phyloP scores from a whole-genome alignment of 164 flowering plant species.

The Piper betle region DNA sequence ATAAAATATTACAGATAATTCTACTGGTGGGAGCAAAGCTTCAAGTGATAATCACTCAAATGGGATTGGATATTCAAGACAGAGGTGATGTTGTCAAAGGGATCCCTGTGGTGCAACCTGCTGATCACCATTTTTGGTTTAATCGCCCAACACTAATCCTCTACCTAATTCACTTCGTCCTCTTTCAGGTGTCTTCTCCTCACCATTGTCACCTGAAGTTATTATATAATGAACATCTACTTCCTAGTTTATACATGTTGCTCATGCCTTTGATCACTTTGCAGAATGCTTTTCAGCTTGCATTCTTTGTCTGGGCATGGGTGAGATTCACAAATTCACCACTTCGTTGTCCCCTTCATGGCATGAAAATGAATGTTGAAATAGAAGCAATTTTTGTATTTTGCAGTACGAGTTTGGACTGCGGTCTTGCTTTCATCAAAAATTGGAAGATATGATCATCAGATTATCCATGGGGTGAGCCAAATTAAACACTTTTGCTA shows the following conservation, averaged over 20 bases:
- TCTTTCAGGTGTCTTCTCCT: slow-evolving; percentile 59
- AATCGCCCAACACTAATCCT: slow-evolving; percentile 60
- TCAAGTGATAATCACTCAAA: slow-evolving; percentile 71
- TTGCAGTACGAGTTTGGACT: slow-evolving; percentile 53
- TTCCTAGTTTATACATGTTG: no score
- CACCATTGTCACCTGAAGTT: neutral
- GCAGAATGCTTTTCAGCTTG: slow-evolving; percentile 86
- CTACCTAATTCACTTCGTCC: slow-evolving; percentile 63
- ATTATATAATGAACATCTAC: no score
- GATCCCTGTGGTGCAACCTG: slow-evolving; percentile 52
- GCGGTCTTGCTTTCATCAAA: slow-evolving; percentile 53
- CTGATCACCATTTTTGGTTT: slow-evolving; percentile 85
- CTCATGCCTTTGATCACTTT: neutral
- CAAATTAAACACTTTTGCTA: no score
- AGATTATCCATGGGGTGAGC: slow-evolving; percentile 66
- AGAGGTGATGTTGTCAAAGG: slow-evolving; percentile 70
- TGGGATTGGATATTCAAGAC: slow-evolving; percentile 71
- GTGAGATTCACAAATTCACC: slow-evolving; percentile 21
- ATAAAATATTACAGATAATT: slow-evolving; percentile 37
- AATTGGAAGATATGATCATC: slow-evolving; percentile 33
- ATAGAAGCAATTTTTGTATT: neutral
- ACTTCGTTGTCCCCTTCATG: no score
- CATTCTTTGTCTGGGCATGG: slow-evolving; percentile 71
- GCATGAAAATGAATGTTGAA: neutral
- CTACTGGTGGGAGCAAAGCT: slow-evolving; percentile 81